phyloP scores from a whole-genome alignment of 164 flowering plant genomes.

The Kingdonia uniflora region DNA sequence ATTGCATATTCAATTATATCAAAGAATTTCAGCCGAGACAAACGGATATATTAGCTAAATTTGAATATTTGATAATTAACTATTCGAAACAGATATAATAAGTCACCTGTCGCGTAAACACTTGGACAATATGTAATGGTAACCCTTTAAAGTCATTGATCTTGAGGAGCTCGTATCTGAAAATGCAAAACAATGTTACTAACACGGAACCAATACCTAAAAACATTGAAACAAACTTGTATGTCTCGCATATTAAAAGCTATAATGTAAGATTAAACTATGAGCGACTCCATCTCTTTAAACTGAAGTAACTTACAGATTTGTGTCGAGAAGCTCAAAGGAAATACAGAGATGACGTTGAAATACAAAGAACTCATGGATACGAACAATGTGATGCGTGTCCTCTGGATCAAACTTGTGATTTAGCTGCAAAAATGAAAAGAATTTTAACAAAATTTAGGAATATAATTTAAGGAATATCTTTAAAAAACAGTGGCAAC shows the following conservation, averaged over 20 bases:
- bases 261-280: not conserved
- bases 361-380: slow-evolving; percentile 74
- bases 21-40: no score
- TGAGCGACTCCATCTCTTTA: not conserved
- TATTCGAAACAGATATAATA: not conserved
- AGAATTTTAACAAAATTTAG: no score
- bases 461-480: no score
- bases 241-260: not conserved
- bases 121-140: slow-evolving; percentile 74
- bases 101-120: slow-evolving; percentile 89
- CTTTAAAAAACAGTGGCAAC: no score
- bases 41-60: no score
- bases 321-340: slow-evolving; percentile 87
- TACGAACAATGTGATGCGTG: slow-evolving; percentile 94
- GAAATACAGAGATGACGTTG: slow-evolving; percentile 91
- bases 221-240: not conserved
- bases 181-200: slow-evolving; percentile 10
- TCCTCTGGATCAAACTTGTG: slow-evolving; percentile 92
- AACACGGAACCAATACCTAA: not conserved
- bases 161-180: slow-evolving; percentile 91
- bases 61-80: no score
- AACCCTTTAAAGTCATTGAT: slow-evolving; percentile 79
- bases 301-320: slow-evolving; percentile 58
- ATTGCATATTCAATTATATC: no score
- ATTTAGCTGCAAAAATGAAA: slow-evolving; percentile 55